Percentiles rank a stretch among this genome's conserved stretches.
Conservation (phyloP, 805 yeast species). For the Cyberlindnera petersonii region DNA sequence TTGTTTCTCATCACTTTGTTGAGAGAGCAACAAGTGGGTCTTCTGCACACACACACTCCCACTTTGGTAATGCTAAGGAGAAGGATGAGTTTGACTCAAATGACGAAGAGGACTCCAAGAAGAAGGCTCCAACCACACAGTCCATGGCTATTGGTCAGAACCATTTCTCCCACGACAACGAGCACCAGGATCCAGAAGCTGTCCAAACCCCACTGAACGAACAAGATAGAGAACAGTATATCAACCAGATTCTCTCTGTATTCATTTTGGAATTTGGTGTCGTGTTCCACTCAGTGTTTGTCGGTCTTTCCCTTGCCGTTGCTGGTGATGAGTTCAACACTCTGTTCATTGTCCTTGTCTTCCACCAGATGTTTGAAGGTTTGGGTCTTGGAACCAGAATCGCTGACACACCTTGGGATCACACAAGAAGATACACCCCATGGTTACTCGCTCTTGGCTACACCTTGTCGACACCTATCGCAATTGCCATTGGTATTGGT, state of each 20-base stretch:
- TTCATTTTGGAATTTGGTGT: slow-evolving; percentile 75
- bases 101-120: slow-evolving; percentile 10
- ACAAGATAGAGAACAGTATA: slow-evolving; percentile 42
- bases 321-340: slow-evolving; percentile 73
- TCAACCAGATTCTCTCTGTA: slow-evolving; percentile 52
- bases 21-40: slow-evolving; percentile 29
- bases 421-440: slow-evolving; percentile 44
- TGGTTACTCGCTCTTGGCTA: slow-evolving; percentile 52
- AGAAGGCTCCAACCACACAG: neutral
- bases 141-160: slow-evolving; percentile 29
- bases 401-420: slow-evolving; percentile 43
- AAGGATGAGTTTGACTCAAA: slow-evolving; percentile 22
- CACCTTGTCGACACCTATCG: slow-evolving; percentile 63
- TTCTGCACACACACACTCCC: slow-evolving; percentile 45
- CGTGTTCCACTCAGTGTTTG: slow-evolving; percentile 76
- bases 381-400: slow-evolving; percentile 79
- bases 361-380: slow-evolving; percentile 85
- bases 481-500: slow-evolving; percentile 76
- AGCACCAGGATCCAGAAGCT: slow-evolving; percentile 42
- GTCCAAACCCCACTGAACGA: slow-evolving; percentile 35
- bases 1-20: slow-evolving; percentile 42
- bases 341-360: slow-evolving; percentile 62
- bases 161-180: slow-evolving; percentile 43
- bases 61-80: slow-evolving; percentile 41
- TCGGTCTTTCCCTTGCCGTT: slow-evolving; percentile 75